Base-by-base conservation (phyloP, 352 stramenopile species). In the Phytophthora foliorum region DNA sequence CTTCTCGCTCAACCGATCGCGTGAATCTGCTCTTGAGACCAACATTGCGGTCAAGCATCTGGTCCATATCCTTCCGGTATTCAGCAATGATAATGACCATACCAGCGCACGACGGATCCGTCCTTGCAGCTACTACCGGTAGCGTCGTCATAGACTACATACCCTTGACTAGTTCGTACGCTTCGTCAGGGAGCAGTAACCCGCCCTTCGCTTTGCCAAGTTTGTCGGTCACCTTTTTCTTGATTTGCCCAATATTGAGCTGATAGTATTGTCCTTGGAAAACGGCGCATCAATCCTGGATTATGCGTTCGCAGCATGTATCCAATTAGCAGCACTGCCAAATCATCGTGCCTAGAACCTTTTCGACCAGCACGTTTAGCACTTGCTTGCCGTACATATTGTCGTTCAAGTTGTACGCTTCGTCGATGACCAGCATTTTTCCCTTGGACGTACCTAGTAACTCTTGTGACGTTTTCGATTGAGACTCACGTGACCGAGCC, bases 121-220 rank as follows among this genome's bases (percentile, higher is more conserved):
- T 98, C 89, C 98, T 96, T 4, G 90, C 86, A 31, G 90, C 91
- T 0, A 98, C 86, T n/a, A n/a, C n/a, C n/a, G n/a, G n/a, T 4
- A 98, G 56, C 22, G 89, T 92, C 57, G 95, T 95, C 80, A 97
- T 96, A 2, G 39, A 57, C n/a, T n/a, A n/a, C n/a, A n/a, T n/a
- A 8, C 77, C 89, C 74, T 96, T 95, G 0, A 95, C 86, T 10
- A 98, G 57, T 27, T 91, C 94, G 61, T 98, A 98, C 7, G 93
- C 88, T 66, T 98, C 95, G 65, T 98, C 89, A 38, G 98, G 90
- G 65, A 98, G 98, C 24, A 99, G 67, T 38, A 99, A 81, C 22
- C 92, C 95, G 7, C 95, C 96, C 22, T 88, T 84, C 3, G 94
- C 95, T 65, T 97, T 79, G 6, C 93, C 86, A 3, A 98, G 74